phyloP scores from a whole-genome alignment of 2,329 filamentous ascomycete species.

The Mycosphaerella arachidis region DNA sequence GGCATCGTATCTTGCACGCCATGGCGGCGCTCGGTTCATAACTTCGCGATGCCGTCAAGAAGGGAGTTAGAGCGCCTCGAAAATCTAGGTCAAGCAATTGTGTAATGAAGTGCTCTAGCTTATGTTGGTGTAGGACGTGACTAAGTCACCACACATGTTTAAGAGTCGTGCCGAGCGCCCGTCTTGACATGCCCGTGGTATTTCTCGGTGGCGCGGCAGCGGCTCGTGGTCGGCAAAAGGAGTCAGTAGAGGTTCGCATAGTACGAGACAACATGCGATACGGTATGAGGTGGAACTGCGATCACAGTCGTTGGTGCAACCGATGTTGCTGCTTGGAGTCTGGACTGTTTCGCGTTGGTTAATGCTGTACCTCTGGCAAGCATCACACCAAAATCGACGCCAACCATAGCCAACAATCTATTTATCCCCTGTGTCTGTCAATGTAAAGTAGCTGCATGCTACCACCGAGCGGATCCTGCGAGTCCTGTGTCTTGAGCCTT shows the following conservation, averaged over 20 bases:
- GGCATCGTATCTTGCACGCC: background rate
- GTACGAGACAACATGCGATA: background rate
- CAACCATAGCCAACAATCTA: constrained; percentile 1
- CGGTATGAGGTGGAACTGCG: background rate
- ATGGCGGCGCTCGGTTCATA: background rate
- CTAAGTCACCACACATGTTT: background rate
- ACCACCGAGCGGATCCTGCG: background rate
- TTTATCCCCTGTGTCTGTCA: background rate
- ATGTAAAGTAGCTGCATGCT: background rate
- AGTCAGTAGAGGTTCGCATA: background rate
- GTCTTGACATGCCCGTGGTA: background rate
- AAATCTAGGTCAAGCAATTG: background rate
- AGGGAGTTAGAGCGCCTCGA: background rate
- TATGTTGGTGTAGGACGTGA: background rate
- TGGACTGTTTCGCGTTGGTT: background rate
- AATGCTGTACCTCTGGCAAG: background rate
- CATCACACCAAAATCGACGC: background rate
- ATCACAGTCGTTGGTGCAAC: background rate
- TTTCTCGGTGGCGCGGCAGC: background rate
- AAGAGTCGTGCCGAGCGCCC: background rate
- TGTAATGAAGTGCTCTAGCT: background rate
- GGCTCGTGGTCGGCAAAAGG: background rate
- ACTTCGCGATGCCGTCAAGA: too few species aligned
- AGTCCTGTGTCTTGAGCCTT: background rate
- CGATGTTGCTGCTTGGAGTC: background rate